Evolutionary conservation across 2,329 filamentous ascomycete genomes (phyloP).

Genomic region (Polytolypa hystricis): DNA sequence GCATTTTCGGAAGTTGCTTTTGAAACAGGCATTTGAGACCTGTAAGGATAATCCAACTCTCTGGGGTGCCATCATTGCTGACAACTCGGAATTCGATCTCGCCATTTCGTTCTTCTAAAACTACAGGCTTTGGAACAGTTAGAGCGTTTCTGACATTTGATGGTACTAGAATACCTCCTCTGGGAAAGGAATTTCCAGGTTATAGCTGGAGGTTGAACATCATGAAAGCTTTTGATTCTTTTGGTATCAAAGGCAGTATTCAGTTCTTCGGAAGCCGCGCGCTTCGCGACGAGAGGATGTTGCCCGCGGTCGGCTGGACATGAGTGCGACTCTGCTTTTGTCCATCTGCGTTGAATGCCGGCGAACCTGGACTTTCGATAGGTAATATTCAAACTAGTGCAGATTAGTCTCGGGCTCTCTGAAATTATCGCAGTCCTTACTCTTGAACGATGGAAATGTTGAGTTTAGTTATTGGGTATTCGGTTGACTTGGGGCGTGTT

Average conservation of each 20-base stretch:
- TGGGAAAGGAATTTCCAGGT: conserved; percentile 58
- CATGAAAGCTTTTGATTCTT: conserved; percentile 18
- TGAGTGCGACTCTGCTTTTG: conserved; percentile 2
- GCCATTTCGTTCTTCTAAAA: conserved; percentile 72
- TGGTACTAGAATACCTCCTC: conserved; percentile 49
- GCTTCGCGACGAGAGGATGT: conserved; percentile 11
- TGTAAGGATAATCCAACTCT: conserved; percentile 73
- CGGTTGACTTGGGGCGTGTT: too few relatives aligned
- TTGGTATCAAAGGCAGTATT: conserved; percentile 13
- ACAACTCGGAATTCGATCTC: conserved; percentile 85
- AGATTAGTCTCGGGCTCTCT: not conserved
- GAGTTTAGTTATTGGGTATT: too few relatives aligned
- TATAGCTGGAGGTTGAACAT: conserved; percentile 7
- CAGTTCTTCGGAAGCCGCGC: conserved; percentile 17
- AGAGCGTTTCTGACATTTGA: conserved; percentile 13
- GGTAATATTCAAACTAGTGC: conserved; percentile 1
- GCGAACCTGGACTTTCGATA: not conserved
- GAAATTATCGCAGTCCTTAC: too few relatives aligned
- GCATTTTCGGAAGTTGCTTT: conserved; percentile 88
- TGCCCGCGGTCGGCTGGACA: not conserved
- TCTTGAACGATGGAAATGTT: not conserved
- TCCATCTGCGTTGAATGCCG: conserved; percentile 4
- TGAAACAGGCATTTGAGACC: conserved; percentile 86
- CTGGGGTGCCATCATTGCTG: conserved; percentile 70
- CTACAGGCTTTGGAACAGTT: conserved; percentile 49